Evolutionary conservation across 2,329 filamentous ascomycete species (phyloP), one percentile per base, ranked within the genome.

Genomic region (Celoporthe dispersa): DNA sequence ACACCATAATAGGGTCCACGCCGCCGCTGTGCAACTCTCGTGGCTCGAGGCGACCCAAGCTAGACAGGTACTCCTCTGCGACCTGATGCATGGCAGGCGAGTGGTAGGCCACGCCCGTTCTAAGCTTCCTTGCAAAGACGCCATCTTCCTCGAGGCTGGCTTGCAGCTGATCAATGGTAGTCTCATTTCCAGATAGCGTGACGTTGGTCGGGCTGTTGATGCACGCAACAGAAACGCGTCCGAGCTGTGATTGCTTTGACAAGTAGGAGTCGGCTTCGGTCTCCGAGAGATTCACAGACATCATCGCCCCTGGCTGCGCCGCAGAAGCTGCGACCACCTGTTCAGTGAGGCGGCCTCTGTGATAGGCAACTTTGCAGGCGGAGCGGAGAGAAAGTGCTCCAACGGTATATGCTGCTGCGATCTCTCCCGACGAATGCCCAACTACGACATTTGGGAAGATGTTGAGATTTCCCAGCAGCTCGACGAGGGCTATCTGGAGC

Each of bases 191-290:
- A 0, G 78, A 76, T 0, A 80, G 63, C 0, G 79, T 80, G 22
- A 73, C 73, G 65, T 76, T 80, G 5, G 55, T 2, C 0, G 77
- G 77, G 65, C 77, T 79, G 74, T 80, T 66, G 0, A 84, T 81
- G 73, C 86, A 86, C 11, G 81, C 81, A 70, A 82, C 79, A 61
- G 76, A 76, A 41, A 79, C 79, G 60, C 78, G 73, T 53, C 31
- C 65, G 41, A 3, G 25, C 31, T 31, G 25, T 51, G 66, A 1
- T 67, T 66, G 0, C 33, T 28, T 25, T n/a, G n/a, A n/a, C n/a
- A n/a, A n/a, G n/a, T n/a, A n/a, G n/a, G n/a, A n/a, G n/a, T n/a
- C n/a, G n/a, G n/a, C n/a, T n/a, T n/a, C n/a, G n/a, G n/a, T n/a
- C n/a, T 62, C 28, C 11, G 59, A 61, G 0, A 74, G 64, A 5